These are phyloP conservation scores for Gossypium anomalum DNA, from an alignment of 345 rosid genomes.

Conservation along the genomic window DNA sequence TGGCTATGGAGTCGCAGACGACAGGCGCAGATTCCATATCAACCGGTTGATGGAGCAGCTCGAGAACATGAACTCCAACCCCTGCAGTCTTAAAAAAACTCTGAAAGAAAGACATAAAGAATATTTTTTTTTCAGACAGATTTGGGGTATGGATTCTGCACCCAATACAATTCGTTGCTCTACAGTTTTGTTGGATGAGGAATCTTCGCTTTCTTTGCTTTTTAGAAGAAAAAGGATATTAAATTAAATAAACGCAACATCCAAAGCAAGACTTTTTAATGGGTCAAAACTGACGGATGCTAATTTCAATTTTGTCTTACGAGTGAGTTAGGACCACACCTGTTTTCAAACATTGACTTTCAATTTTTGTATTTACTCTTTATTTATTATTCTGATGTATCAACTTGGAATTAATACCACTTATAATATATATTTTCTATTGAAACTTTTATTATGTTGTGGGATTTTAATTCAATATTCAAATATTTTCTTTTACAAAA, in stretches of 20 bases:
- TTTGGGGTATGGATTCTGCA: constrained; percentile 6
- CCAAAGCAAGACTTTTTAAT: not conserved
- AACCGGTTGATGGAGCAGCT: constrained; percentile 42
- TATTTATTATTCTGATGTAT: not conserved
- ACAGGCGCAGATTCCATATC: constrained; percentile 39
- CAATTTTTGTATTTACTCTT: not conserved
- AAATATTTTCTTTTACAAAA: too few species aligned
- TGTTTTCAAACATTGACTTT: not conserved
- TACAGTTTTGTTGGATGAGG: not conserved
- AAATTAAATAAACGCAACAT: not conserved
- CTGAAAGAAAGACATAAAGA: not conserved
- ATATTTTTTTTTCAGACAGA: not conserved
- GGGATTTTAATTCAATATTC: too few species aligned
- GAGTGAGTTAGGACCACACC: not conserved
- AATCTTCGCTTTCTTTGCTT: not conserved
- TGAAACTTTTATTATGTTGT: too few species aligned
- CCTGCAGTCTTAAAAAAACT: constrained; percentile 16
- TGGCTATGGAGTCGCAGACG: constrained; percentile 48
- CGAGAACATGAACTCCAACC: constrained; percentile 71
- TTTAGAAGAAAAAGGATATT: too few species aligned
- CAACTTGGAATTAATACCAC: too few species aligned
- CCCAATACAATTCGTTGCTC: not conserved
- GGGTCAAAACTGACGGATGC: not conserved
- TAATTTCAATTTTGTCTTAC: not conserved
- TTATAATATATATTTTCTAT: too few species aligned